Percentiles rank a stretch among this genome's conserved stretches.
Evolutionary conservation across 306 rosid genomes (phyloP).

Genomic region (Sicyos edulis): DNA sequence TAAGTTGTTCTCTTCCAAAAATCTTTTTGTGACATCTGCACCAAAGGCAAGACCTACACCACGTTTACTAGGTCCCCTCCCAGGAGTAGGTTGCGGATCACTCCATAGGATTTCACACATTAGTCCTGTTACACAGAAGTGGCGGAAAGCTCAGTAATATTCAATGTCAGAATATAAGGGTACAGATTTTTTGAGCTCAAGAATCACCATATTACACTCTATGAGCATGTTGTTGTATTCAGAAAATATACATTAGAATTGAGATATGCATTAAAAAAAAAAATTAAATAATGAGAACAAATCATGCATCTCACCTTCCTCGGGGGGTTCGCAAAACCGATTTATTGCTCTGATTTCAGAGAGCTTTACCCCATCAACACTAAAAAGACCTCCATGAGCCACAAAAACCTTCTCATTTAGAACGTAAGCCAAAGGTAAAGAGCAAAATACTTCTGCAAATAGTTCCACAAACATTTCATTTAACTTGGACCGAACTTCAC

Average conservation of each 20-base stretch:
- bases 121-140: slow-evolving; percentile 48
- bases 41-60: slow-evolving; percentile 98
- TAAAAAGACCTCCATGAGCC: slow-evolving; percentile 98
- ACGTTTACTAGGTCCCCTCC: slow-evolving; percentile 98
- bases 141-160: not conserved
- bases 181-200: not conserved
- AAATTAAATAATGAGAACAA: not conserved
- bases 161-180: not conserved
- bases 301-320: slow-evolving; percentile 60
- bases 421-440: slow-evolving; percentile 87
- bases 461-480: slow-evolving; percentile 85
- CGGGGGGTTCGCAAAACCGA: slow-evolving; percentile 99
- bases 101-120: slow-evolving; percentile 99
- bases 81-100: slow-evolving; percentile 90
- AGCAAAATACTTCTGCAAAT: slow-evolving; percentile 94
- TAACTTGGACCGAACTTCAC: slow-evolving; percentile 88
- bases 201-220: not conserved
- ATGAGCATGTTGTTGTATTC: not conserved
- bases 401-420: slow-evolving; percentile 77
- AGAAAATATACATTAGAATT: not conserved
- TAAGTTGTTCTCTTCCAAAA: slow-evolving; percentile 78
- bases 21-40: slow-evolving; percentile 77
- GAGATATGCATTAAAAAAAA: not conserved
- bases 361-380: slow-evolving; percentile 93
- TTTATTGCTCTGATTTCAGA: slow-evolving; percentile 71